phyloP scores from a whole-genome alignment of 306 rosid species.

The Bauhinia variegata region DNA sequence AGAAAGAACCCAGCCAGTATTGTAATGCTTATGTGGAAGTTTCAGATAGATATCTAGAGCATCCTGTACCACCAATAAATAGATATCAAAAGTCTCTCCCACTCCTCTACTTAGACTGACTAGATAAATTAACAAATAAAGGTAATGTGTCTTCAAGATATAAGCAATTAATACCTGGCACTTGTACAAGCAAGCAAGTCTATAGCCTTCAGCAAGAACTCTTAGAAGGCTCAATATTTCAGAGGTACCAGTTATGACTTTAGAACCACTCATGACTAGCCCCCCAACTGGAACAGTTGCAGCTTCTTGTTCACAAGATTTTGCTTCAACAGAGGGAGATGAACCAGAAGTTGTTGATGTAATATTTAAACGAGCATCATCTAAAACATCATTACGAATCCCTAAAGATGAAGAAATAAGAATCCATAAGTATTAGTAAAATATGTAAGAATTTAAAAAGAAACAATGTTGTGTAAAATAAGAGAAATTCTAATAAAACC shows the following conservation, averaged over 20 bases:
- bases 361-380: constrained; percentile 68
- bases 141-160: constrained; percentile 15
- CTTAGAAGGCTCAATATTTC: constrained; percentile 82
- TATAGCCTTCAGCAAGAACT: constrained; percentile 85
- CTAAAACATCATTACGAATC: constrained; percentile 66
- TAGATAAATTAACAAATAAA: constrained; percentile 22
- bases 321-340: constrained; percentile 56
- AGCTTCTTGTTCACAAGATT: constrained; percentile 68
- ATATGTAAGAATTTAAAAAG: neutral
- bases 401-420: constrained; percentile 53
- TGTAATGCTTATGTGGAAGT: constrained; percentile 90
- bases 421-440: constrained; percentile 22
- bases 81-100: constrained; percentile 32
- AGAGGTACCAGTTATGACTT: constrained; percentile 62
- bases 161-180: constrained; percentile 74
- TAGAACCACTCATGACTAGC: constrained; percentile 54
- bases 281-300: constrained; percentile 51
- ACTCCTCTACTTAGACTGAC: neutral
- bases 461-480: neutral
- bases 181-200: constrained; percentile 83
- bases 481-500: constrained; percentile 9
- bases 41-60: constrained; percentile 83
- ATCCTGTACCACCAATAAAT: constrained; percentile 62
- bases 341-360: constrained; percentile 53
- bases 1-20: constrained; percentile 97